phyloP scores from a whole-genome alignment of 805 yeast genomes.

The Monosporozyma solicola region DNA sequence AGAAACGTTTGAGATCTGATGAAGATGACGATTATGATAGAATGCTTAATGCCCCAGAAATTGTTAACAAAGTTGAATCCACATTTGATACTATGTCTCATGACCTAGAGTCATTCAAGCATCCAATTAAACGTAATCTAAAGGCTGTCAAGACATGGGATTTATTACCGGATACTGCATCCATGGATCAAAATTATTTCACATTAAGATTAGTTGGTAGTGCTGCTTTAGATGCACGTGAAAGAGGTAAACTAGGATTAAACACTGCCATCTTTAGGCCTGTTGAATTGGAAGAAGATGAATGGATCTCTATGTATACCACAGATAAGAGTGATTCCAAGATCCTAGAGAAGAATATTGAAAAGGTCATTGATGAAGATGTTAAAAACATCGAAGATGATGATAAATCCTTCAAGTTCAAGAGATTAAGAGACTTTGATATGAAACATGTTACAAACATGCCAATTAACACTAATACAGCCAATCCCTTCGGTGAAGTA shows the following conservation, averaged over 20 bases:
- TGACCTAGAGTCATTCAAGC: conserved; percentile 43
- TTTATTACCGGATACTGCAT: conserved; percentile 82
- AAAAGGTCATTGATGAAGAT: conserved; percentile 25
- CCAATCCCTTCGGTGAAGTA: conserved; percentile 40
- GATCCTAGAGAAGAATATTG: conserved; percentile 34
- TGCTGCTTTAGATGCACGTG: conserved; percentile 35
- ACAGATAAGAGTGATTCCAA: conserved; percentile 38
- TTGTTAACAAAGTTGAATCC: conserved; percentile 47
- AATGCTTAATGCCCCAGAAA: conserved; percentile 19
- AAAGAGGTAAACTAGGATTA: conserved; percentile 31
- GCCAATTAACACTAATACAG: not conserved
- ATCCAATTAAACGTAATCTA: conserved; percentile 68
- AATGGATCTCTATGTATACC: conserved; percentile 68
- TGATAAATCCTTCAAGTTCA: conserved; percentile 41
- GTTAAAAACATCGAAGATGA: conserved; percentile 4
- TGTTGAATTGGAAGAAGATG: conserved; percentile 56
- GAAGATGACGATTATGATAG: conserved; percentile 12
- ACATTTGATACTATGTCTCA: conserved; percentile 54
- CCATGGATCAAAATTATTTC: conserved; percentile 70
- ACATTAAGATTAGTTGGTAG: conserved; percentile 53
- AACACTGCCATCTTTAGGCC: conserved; percentile 65
- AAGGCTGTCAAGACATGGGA: conserved; percentile 74
- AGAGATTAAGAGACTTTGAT: conserved; percentile 72
- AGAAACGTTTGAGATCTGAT: conserved; percentile 24
- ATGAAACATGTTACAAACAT: conserved; percentile 39